Conservation (phyloP, 345 rosid species). For the Gynandropsis gynandra region DNA sequence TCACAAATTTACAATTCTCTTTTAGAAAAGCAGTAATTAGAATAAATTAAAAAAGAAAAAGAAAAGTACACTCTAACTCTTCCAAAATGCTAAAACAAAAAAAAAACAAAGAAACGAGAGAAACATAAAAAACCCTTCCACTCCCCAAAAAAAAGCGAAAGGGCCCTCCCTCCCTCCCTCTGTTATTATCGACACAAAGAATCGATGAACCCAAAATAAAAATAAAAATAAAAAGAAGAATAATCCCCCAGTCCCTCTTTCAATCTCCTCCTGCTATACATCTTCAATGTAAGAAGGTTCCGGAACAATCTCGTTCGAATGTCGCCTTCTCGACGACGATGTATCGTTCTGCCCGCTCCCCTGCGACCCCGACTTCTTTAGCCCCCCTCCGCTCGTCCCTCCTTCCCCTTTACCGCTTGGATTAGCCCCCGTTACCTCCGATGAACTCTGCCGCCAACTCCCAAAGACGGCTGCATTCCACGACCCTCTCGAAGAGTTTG, state of each 20-base stretch:
- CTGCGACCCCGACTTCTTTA: conserved; percentile 75
- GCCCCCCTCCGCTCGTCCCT: conserved; percentile 43
- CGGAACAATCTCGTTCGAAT: conserved; percentile 81
- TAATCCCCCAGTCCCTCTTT: too few relatives aligned
- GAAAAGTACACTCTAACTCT: too few relatives aligned
- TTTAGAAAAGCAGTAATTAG: too few relatives aligned
- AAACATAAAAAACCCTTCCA: background rate
- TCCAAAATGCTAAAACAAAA: too few relatives aligned
- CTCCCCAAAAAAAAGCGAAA: background rate
- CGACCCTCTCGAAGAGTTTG: conserved; percentile 82
- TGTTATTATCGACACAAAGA: conserved; percentile 33
- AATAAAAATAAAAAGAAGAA: conserved; percentile 46
- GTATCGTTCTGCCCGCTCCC: conserved; percentile 57
- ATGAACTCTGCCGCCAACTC: conserved; percentile 93
- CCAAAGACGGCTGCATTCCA: conserved; percentile 94
- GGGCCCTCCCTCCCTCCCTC: conserved; percentile 21
- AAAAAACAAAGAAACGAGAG: too few relatives aligned
- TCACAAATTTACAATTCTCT: too few relatives aligned
- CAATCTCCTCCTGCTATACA: conserved; percentile 34
- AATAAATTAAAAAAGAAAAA: too few relatives aligned
- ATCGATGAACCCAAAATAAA: conserved; percentile 51
- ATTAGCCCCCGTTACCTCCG: conserved; percentile 50
- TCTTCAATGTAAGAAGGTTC: conserved; percentile 57
- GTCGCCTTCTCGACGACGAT: conserved; percentile 68
- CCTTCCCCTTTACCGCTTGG: conserved; percentile 32